phyloP scores from a whole-genome alignment of 768 basidiomycete species.

The Daedaleopsis sinensis region DNA sequence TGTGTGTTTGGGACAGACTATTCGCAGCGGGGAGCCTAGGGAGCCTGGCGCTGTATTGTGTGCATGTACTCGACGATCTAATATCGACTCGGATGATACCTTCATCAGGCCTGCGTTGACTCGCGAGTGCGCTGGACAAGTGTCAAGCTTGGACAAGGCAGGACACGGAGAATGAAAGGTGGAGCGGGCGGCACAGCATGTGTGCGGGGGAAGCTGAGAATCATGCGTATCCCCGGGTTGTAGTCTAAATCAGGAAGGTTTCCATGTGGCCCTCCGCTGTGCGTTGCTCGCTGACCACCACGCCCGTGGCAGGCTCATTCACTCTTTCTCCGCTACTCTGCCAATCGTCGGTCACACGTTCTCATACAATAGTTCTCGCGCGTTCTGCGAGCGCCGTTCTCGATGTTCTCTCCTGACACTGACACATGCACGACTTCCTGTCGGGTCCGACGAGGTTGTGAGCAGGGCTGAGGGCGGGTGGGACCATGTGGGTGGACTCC shows the following conservation, averaged over 20 bases:
- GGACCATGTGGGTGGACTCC: conserved; percentile 9
- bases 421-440: not conserved
- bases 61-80: conserved; percentile 19
- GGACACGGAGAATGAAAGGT: not conserved
- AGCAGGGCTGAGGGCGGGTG: conserved; percentile 5
- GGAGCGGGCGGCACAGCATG: not conserved
- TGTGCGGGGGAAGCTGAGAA: not conserved
- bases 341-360: not conserved
- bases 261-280: not conserved
- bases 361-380: too few species aligned
- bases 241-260: not conserved
- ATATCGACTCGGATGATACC: conserved; percentile 11
- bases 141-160: not conserved
- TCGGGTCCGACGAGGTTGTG: not conserved
- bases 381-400: not conserved
- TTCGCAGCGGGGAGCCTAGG: not conserved
- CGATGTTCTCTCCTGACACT: not conserved
- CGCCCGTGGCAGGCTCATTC: not conserved
- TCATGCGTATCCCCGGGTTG: conserved; percentile 1
- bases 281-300: not conserved
- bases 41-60: conserved; percentile 6
- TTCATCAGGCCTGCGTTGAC: not conserved
- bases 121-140: not conserved
- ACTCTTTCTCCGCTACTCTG: not conserved
- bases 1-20: not conserved